Evolutionary conservation across 306 rosid genomes (phyloP).

Genomic region (Rosa rugosa): DNA sequence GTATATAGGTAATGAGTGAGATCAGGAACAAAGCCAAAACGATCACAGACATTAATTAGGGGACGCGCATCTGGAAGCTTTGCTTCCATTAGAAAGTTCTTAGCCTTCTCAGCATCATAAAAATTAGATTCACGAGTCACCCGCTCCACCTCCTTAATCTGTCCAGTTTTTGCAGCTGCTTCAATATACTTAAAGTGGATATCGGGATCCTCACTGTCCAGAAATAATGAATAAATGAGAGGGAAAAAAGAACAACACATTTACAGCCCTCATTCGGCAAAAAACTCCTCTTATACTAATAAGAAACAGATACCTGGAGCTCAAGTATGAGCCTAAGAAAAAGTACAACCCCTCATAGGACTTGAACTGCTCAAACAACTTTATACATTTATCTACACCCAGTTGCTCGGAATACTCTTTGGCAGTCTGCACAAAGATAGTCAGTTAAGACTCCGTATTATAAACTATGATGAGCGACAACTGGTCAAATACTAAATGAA

Average conservation of each 20-base stretch:
- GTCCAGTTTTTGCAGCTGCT: constrained; percentile 99
- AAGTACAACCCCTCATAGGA: constrained; percentile 97
- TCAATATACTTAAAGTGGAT: constrained; percentile 98
- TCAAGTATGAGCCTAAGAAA: constrained; percentile 93
- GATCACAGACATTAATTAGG: constrained; percentile 93
- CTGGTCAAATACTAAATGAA: background rate
- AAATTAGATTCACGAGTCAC: constrained; percentile 96
- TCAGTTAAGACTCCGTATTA: constrained; percentile 26
- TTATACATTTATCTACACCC: constrained; percentile 88
- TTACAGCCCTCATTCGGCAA: background rate
- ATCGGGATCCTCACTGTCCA: constrained; percentile 97
- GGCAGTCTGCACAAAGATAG: constrained; percentile 57
- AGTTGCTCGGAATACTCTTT: constrained; percentile 94
- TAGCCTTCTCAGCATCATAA: constrained; percentile 90
- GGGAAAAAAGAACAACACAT: background rate
- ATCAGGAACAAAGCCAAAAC: constrained; percentile 98
- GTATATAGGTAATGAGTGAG: constrained; percentile 90
- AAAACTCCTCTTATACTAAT: background rate
- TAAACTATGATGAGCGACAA: constrained; percentile 8
- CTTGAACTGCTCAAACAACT: constrained; percentile 93
- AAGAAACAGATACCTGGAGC: constrained; percentile 70
- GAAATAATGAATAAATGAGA: constrained; percentile 6
- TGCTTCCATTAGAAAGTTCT: constrained; percentile 97
- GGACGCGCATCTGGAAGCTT: constrained; percentile 99
- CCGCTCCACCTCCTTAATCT: constrained; percentile 99